Percentiles rank a stretch among this genome's conserved stretches.
These are phyloP conservation scores for Aegilops bicornis DNA, from an alignment of 176 grass and related monocot species.

Conservation along the genomic window DNA sequence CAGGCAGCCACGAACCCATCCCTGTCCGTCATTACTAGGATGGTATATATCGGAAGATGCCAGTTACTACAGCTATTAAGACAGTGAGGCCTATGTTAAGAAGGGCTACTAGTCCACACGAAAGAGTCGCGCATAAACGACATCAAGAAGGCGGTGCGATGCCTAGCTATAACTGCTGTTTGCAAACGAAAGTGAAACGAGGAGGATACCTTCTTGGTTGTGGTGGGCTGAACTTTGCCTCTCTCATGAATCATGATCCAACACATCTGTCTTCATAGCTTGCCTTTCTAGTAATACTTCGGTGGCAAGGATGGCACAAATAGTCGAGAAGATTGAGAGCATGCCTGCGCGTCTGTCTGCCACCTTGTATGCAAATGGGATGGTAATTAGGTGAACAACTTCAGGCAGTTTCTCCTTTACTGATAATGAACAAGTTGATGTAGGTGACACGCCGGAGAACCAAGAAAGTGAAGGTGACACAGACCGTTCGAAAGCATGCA, in stretches of 20 bases:
- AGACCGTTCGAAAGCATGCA: not conserved
- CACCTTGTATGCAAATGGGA: not conserved
- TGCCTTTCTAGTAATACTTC: not conserved
- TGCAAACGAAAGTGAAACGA: not conserved
- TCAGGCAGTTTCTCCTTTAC: not conserved
- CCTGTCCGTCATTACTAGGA: not conserved
- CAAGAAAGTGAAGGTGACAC: not conserved
- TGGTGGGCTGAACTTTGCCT: slow-evolving; percentile 19
- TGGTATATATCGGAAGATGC: not conserved
- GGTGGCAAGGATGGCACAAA: not conserved
- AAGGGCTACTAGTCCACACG: slow-evolving; percentile 7
- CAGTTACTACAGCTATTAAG: not conserved
- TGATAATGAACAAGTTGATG: slow-evolving; percentile 8
- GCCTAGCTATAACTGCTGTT: not conserved
- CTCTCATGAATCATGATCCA: slow-evolving; percentile 8
- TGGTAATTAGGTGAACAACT: slow-evolving; percentile 11
- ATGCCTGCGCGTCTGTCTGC: not conserved
- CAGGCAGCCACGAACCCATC: not conserved
- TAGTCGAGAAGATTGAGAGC: not conserved
- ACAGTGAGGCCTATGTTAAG: not conserved
- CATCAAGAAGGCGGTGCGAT: not conserved
- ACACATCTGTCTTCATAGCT: not conserved
- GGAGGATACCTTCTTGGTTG: not conserved
- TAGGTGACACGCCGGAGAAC: not conserved
- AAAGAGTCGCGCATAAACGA: not conserved